These are phyloP conservation scores for Gaillardinia entomophila DNA, from an alignment of 805 yeast genomes.

Conservation along the genomic window DNA sequence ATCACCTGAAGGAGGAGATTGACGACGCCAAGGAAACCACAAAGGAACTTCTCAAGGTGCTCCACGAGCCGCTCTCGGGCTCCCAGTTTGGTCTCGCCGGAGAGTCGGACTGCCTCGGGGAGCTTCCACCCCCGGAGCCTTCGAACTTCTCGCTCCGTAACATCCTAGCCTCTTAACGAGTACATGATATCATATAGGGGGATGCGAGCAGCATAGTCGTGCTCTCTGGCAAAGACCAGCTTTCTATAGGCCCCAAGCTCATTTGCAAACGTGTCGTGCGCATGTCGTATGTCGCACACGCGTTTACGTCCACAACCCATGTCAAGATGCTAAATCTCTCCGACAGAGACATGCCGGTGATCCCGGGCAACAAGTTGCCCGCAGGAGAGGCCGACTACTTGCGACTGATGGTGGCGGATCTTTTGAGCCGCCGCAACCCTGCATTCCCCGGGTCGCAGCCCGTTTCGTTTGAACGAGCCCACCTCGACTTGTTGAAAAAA, in stretches of 20 bases:
- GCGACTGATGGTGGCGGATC: constrained; percentile 62
- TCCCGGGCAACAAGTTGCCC: constrained; percentile 81
- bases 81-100: constrained; percentile 24
- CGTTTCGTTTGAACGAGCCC: constrained; percentile 75
- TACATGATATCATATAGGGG: no score
- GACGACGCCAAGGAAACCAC: constrained; percentile 6
- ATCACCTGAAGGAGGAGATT: constrained; percentile 12
- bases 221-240: no score
- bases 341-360: constrained; percentile 63
- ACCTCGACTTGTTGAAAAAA: constrained; percentile 54
- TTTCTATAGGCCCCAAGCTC: no score
- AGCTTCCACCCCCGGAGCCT: no score
- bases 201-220: no score
- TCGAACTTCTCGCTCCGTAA: no score
- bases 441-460: constrained; percentile 95
- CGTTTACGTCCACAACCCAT: no score
- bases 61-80: constrained; percentile 27
- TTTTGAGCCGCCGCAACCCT: constrained; percentile 45
- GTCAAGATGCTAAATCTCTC: constrained; percentile 32
- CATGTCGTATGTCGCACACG: no score
- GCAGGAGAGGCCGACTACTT: constrained; percentile 65
- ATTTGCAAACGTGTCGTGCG: no score
- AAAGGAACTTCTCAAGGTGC: constrained; percentile 13
- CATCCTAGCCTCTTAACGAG: no score
- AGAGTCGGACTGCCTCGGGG: no score